These are phyloP conservation scores for Plicaturopsis crispa DNA, from an alignment of 768 basidiomycete species.

Conservation along the genomic window DNA sequence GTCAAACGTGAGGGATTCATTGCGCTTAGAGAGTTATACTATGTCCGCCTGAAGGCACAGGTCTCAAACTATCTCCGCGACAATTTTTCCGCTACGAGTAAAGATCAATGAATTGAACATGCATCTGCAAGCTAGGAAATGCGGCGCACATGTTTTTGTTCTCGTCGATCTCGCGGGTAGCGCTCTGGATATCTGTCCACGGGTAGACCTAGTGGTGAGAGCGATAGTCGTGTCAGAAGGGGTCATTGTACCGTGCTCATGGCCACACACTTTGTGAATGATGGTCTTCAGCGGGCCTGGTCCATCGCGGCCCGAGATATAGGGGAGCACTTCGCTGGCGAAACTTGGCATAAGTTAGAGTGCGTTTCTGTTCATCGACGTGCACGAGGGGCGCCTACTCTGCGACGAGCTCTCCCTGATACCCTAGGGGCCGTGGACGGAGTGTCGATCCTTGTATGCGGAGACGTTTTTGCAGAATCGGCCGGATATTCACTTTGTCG, in stretches of 20 bases:
- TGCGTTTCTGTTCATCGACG: neutral
- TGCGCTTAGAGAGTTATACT: too few relatives aligned
- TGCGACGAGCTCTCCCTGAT: slow-evolving; percentile 66
- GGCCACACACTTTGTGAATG: slow-evolving; percentile 61
- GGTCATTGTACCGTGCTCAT: slow-evolving; percentile 7
- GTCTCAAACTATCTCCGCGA: slow-evolving; percentile 13
- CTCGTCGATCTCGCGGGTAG: slow-evolving; percentile 79
- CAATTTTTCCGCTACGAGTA: slow-evolving; percentile 16
- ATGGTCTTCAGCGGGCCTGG: slow-evolving; percentile 60
- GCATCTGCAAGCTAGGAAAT: neutral
- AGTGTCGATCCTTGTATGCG: slow-evolving; percentile 86
- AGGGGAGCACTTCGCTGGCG: slow-evolving; percentile 39
- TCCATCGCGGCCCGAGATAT: slow-evolving; percentile 52
- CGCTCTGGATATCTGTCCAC: slow-evolving; percentile 73
- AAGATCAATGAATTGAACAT: neutral
- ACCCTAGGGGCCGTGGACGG: slow-evolving; percentile 63
- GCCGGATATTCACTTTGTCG: slow-evolving; percentile 45
- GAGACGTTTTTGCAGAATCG: slow-evolving; percentile 78
- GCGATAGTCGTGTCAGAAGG: slow-evolving; percentile 2
- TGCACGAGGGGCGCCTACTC: slow-evolving; percentile 28
- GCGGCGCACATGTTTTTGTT: slow-evolving; percentile 45
- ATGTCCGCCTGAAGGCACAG: neutral
- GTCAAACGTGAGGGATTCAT: too few relatives aligned
- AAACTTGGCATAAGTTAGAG: slow-evolving; percentile 33
- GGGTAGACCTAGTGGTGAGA: slow-evolving; percentile 52